Percentiles rank a stretch among this genome's conserved stretches.
phyloP scores from a whole-genome alignment of 306 rosid species.

The Benincasa hispida region DNA sequence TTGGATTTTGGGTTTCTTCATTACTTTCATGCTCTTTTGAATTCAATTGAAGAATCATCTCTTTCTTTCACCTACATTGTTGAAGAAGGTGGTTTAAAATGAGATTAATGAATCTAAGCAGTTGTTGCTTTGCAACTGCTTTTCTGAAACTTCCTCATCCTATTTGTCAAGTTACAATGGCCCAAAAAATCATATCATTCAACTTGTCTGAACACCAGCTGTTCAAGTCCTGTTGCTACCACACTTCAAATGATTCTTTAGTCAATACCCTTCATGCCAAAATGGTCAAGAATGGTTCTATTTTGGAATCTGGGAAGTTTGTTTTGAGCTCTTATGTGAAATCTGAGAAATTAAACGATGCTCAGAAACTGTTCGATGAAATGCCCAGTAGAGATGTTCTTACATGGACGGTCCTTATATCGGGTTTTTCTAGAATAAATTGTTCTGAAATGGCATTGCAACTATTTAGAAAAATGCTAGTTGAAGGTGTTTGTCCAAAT shows the following conservation, averaged over 20 bases:
- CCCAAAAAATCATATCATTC: neutral
- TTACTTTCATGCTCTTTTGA: neutral
- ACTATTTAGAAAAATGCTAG: slow-evolving; percentile 56
- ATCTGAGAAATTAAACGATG: slow-evolving; percentile 30
- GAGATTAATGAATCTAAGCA: slow-evolving; percentile 21
- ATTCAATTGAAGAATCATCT: neutral
- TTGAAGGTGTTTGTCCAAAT: slow-evolving; percentile 47
- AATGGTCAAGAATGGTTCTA: slow-evolving; percentile 37
- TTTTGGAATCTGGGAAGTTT: slow-evolving; percentile 30
- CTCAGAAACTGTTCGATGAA: slow-evolving; percentile 62
- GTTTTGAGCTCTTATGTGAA: slow-evolving; percentile 25
- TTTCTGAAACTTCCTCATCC: slow-evolving; percentile 8
- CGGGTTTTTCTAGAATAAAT: slow-evolving; percentile 47
- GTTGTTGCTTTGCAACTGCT: neutral
- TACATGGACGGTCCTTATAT: slow-evolving; percentile 66
- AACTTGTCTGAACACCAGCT: neutral
- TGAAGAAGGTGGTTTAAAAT: slow-evolving; percentile 7
- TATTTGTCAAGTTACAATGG: neutral
- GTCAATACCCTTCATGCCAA: slow-evolving; percentile 37
- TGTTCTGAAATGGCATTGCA: slow-evolving; percentile 26
- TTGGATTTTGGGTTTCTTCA: neutral
- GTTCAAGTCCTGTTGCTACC: slow-evolving; percentile 19
- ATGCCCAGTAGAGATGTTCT: slow-evolving; percentile 37
- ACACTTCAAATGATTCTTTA: slow-evolving; percentile 14
- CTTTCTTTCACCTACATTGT: neutral